Evolutionary conservation across 2,329 filamentous ascomycete species (phyloP).

Genomic region (Rhynchosporium graminicola): DNA sequence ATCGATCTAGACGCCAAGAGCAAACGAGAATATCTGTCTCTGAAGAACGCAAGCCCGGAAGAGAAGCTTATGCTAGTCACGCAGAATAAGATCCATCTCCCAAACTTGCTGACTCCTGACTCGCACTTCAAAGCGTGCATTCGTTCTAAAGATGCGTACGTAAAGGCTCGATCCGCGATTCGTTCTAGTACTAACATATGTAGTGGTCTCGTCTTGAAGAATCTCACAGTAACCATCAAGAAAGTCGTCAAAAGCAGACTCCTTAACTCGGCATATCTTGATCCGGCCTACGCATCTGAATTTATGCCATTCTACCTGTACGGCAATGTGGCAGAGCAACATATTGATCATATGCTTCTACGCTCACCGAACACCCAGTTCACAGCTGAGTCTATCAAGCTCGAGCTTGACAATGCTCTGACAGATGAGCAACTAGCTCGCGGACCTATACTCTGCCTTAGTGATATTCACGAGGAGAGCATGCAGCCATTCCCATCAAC

Average conservation of each 20-base stretch:
- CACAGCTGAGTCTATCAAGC: conserved; percentile 6
- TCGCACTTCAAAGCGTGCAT: conserved; percentile 4
- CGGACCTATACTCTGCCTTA: conserved; percentile 1
- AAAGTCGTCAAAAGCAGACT: conserved; percentile 4
- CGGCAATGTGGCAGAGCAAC: conserved; percentile 7
- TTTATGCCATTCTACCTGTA: conserved; percentile 18
- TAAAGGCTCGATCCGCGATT: background rate
- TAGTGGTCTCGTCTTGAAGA: conserved; percentile 5
- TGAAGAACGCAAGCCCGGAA: conserved; percentile 5
- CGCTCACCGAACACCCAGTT: conserved; percentile 11
- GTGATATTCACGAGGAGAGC: background rate
- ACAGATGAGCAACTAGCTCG: conserved; percentile 7
- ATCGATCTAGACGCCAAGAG: conserved; percentile 10
- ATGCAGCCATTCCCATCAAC: conserved; percentile 13
- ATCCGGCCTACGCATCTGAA: background rate
- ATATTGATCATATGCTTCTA: conserved; percentile 14
- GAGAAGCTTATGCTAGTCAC: conserved; percentile 4
- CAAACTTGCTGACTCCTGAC: background rate
- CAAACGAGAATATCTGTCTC: conserved; percentile 6
- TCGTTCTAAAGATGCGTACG: background rate
- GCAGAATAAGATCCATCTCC: background rate
- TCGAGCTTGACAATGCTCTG: conserved; percentile 6
- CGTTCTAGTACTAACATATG: background rate
- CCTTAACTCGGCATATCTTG: conserved; percentile 6
- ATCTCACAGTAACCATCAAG: conserved; percentile 6